Evolutionary conservation across 2,329 filamentous ascomycete species (phyloP).

Genomic region (Sclerotinia sclerotiorum): DNA sequence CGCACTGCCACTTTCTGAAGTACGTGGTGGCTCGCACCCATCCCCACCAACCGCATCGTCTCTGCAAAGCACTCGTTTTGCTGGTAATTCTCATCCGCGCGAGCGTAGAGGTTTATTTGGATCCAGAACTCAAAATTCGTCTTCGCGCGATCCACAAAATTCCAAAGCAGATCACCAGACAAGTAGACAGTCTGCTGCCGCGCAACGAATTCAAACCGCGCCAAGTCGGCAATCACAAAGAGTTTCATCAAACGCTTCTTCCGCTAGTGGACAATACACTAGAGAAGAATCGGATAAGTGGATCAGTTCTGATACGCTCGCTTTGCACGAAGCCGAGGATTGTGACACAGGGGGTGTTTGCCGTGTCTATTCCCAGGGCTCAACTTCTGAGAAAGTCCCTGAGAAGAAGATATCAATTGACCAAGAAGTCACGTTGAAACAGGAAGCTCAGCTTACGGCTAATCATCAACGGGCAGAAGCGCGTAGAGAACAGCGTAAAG

Average conservation of each 20-base stretch:
- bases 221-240: neutral
- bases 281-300: constrained; percentile 1
- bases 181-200: constrained; percentile 1
- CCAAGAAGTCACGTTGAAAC: neutral
- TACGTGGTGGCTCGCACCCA: neutral
- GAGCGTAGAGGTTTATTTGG: neutral
- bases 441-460: neutral
- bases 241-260: neutral
- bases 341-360: neutral
- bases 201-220: neutral
- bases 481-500: neutral
- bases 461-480: neutral
- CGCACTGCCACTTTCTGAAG: neutral
- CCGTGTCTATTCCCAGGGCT: neutral
- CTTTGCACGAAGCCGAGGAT: neutral
- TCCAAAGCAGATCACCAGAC: neutral
- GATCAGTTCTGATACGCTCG: constrained; percentile 14
- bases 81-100: too few relatives aligned
- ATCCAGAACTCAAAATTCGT: neutral
- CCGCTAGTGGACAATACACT: neutral
- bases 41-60: neutral
- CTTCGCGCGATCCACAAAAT: neutral
- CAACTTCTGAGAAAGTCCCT: neutral
- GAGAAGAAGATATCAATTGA: neutral
- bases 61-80: neutral